A percentile compares a stretch with the other conserved stretches of the same genome.
These are phyloP conservation scores for Terfezia claveryi DNA, from an alignment of 495 filamentous ascomycete genomes.

Conservation along the genomic window DNA sequence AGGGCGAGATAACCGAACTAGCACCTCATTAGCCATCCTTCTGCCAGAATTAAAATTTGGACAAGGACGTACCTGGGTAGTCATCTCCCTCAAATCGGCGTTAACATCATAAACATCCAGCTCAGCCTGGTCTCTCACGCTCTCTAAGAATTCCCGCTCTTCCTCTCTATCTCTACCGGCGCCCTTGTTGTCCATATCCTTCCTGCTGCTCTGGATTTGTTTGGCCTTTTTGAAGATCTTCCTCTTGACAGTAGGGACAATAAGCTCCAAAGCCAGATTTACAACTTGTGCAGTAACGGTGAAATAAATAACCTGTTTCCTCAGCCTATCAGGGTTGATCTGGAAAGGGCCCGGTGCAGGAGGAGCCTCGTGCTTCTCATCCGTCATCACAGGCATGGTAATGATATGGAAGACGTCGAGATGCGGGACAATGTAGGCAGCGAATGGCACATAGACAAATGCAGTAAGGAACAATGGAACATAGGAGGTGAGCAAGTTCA, in stretches of 20 bases:
- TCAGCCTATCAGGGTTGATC: conserved; percentile 65
- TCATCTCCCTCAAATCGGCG: conserved; percentile 80
- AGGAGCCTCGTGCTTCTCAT: conserved; percentile 39
- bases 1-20: conserved; percentile 65
- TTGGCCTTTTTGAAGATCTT: conserved; percentile 50
- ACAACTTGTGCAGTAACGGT: conserved; percentile 90
- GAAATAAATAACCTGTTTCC: conserved; percentile 90
- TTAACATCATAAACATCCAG: conserved; percentile 71
- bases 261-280: conserved; percentile 62
- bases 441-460: conserved; percentile 94
- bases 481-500: conserved; percentile 97
- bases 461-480: conserved; percentile 79
- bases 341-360: conserved; percentile 35
- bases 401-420: conserved; percentile 58
- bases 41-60: neutral
- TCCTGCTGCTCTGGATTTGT: conserved; percentile 37
- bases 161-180: conserved; percentile 38
- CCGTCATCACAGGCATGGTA: conserved; percentile 51
- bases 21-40: neutral
- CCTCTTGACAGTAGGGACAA: conserved; percentile 70
- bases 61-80: conserved; percentile 46
- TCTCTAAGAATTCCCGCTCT: conserved; percentile 52
- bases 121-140: conserved; percentile 74
- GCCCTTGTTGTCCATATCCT: conserved; percentile 15
- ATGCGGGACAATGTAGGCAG: conserved; percentile 64